Evolutionary conservation across 345 rosid genomes (phyloP), one percentile per base, ranked within the genome.

Genomic region (Arabidopsis suecica): DNA sequence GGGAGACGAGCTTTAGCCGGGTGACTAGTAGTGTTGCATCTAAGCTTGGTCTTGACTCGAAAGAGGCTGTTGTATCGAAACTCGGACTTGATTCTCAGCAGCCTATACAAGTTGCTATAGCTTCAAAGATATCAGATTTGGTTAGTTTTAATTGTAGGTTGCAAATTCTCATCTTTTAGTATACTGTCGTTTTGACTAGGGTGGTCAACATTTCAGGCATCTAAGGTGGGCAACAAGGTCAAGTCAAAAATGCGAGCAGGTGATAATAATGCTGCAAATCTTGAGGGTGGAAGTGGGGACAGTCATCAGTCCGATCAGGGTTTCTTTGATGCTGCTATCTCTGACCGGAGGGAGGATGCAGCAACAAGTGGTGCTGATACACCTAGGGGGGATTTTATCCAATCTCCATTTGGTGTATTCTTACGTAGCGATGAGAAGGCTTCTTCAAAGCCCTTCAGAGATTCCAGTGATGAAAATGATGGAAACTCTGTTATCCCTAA

Each of bases 41-140:
- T 60, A 78, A 78, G 76, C 97, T 94, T 69, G 97, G 96, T 65
- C 91, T 90, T 73, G 96, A 91, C 83, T 72, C 95, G 70, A 72
- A 78, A 73, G 78, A 67, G 38, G 59, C 78, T 50, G 78, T 72
- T 60, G 78, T 42, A 5, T 73, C 81, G 14, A 78, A 78, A 44
- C 97, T 91, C 56, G 97, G 97, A 30, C 96, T 90, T 79, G 96
- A 88, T 84, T 61, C 95, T 81, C 97, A 89, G 77, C 97, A 91
- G 79, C 97, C 98, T 82, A 77, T 88, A 74, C 96, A 88, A 85
- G 82, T 81, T 63, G 93, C 95, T 51, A 80, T 94, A 78, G 94
- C 96, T 6, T 89, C 96, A 1, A 91, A 89, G 69, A 82, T 94
- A 75, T 85, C 98, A 40, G 88, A 89, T 84, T 83, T 94, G 93